Conservation (phyloP, 2,329 filamentous ascomycete species). For the Endoconidiophora laricicola region DNA sequence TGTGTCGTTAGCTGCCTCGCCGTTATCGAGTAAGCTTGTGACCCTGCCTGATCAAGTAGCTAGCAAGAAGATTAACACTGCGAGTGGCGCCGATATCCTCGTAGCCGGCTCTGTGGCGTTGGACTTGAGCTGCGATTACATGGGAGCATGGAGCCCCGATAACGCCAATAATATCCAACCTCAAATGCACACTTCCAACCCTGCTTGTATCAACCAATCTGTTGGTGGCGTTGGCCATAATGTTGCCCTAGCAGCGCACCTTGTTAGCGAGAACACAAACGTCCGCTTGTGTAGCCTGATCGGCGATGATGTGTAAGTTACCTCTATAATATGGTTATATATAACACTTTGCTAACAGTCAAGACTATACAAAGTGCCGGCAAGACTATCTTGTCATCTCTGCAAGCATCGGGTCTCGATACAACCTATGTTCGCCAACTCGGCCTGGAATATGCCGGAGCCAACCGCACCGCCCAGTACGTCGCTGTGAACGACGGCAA, state of each 20-base stretch:
- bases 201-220: slow-evolving; percentile 61
- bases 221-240: slow-evolving; percentile 88
- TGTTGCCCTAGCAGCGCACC: slow-evolving; percentile 68
- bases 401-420: slow-evolving; percentile 48
- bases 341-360: not conserved
- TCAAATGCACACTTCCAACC: slow-evolving; percentile 67
- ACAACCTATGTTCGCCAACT: slow-evolving; percentile 45
- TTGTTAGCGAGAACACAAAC: slow-evolving; percentile 38
- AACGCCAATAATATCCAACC: slow-evolving; percentile 23
- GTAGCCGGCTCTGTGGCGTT: slow-evolving; percentile 83
- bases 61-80: no score
- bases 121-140: slow-evolving; percentile 71
- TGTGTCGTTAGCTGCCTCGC: not conserved
- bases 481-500: slow-evolving; percentile 72
- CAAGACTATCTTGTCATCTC: slow-evolving; percentile 48
- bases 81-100: slow-evolving; percentile 43
- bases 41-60: no score
- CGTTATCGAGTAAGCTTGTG: not conserved
- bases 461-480: slow-evolving; percentile 70
- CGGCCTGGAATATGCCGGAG: slow-evolving; percentile 28
- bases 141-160: slow-evolving; percentile 14
- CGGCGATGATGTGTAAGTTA: slow-evolving; percentile 53
- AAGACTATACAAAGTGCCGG: slow-evolving; percentile 40
- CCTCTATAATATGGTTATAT: not conserved
- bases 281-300: slow-evolving; percentile 68